Evolutionary conservation across 140 eudicot species (phyloP).

Genomic region (Senecio squalidus): DNA sequence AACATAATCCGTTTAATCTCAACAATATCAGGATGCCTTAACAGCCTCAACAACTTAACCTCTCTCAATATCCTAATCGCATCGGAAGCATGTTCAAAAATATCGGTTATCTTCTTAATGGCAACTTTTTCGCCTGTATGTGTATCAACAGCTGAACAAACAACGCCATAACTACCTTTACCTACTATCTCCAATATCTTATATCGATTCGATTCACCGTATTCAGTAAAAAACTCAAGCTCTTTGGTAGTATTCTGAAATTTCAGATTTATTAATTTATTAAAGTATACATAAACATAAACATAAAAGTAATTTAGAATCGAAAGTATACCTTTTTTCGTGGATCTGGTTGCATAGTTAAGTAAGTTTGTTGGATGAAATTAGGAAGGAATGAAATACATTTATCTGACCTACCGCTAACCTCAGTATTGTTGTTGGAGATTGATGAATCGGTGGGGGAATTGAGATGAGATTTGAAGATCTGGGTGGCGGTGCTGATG

Average conservation of each 20-base stretch:
- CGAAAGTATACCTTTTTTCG: no score
- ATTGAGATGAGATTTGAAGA: no score
- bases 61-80: conserved; percentile 88
- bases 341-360: no score
- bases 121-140: conserved; percentile 94
- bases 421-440: no score
- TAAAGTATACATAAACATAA: no score
- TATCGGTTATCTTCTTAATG: conserved; percentile 80
- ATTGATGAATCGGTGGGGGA: no score
- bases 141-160: conserved; percentile 89
- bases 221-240: conserved; percentile 75
- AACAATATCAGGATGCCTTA: conserved; percentile 95
- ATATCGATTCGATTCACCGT: conserved; percentile 85
- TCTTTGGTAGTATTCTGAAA: conserved; percentile 72
- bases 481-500: no score
- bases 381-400: no score
- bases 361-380: no score
- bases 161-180: conserved; percentile 97
- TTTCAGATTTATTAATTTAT: no score
- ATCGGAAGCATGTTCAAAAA: conserved; percentile 83
- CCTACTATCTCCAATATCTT: conserved; percentile 89
- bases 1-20: conserved; percentile 90
- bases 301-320: no score
- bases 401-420: no score
- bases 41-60: conserved; percentile 76